phyloP scores from a whole-genome alignment of 345 rosid species.

The Arabidopsis thaliana region DNA sequence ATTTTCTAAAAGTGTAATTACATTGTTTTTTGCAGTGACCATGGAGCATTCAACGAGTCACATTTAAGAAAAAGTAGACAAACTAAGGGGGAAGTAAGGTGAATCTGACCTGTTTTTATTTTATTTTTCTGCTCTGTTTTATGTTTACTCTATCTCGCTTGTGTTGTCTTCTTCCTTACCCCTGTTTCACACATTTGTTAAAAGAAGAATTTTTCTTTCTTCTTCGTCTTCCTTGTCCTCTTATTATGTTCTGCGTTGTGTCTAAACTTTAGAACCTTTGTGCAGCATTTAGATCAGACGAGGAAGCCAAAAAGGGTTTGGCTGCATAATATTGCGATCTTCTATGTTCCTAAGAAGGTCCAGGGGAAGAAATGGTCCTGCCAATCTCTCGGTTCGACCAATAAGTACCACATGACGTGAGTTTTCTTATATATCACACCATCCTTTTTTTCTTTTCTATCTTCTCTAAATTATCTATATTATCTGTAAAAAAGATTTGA shows the following conservation, averaged over 20 bases:
- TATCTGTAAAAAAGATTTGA: conserved; percentile 10
- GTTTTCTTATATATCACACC: conserved; percentile 31
- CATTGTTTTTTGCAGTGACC: conserved; percentile 6
- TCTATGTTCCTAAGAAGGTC: not conserved
- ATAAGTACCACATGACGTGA: conserved; percentile 27
- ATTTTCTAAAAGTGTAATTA: conserved; percentile 20
- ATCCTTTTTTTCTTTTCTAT: conserved; percentile 9
- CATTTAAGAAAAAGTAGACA: conserved; percentile 34
- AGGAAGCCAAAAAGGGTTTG: conserved; percentile 43
- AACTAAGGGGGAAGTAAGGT: not conserved
- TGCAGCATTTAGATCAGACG: conserved; percentile 28
- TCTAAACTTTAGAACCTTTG: conserved; percentile 18
- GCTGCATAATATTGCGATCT: conserved; percentile 24
- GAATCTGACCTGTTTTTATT: conserved; percentile 29
- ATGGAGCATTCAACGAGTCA: conserved; percentile 33
- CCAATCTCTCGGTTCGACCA: conserved; percentile 25
- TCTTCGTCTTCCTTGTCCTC: conserved; percentile 8
- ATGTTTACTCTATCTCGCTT: not conserved
- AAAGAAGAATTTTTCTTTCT: conserved; percentile 1
- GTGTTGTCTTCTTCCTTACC: conserved; percentile 17
- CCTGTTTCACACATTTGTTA: not conserved
- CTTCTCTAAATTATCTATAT: conserved; percentile 10
- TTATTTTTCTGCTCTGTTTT: conserved; percentile 3
- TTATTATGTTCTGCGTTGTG: conserved; percentile 15
- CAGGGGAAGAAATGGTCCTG: conserved; percentile 30